Base-by-base conservation (phyloP, 169 alveolate genomes). In the Eimeria sp. region DNA sequence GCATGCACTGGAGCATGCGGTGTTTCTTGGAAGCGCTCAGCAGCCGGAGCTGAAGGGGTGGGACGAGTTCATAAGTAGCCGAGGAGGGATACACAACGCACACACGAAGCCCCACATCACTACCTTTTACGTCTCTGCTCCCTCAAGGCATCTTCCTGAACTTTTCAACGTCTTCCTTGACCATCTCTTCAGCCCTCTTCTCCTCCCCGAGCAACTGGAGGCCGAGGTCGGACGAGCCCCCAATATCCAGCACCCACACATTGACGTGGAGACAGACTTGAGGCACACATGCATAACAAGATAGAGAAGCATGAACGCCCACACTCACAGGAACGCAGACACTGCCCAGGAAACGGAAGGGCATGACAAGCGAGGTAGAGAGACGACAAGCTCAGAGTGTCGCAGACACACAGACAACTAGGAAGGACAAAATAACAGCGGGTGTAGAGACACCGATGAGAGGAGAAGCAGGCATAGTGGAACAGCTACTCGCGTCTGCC, bases 1-100 rank as follows among this genome's bases (percentile, higher is more conserved):
- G 58, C 99, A 99, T 97, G 98, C 98, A 97, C 97, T 98, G 76
- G 99, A 99, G 95, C 99, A 99, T 95, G 98, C 98, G 99, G 95
- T 98, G 49, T 98, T 98, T 96, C 97, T 99, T 98, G 99, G 98
- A 5, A 73, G 94, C 25, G 63, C 61, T 9, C 25, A n/a, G 18
- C 87, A 83, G 25, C 18, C 58, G 13, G 25, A 40, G 9, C 61
- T 83, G 40, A 94, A 86, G n/a, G 45, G 89, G 47, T 94, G 96
- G 96, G 96, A 94, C 34, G 80, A 61, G 40, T 30, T 82, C 27
- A 54, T 83, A 58, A 76, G 57, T 25, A 10, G 47, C 14, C 45
- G 65, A 40, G 87, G 93, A 6, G 96, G 94, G 20, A n/a, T 54
- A 34, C 96, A 94, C 94, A 94, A 94, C 43, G 96, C 96, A 4